Evolutionary conservation across 495 filamentous ascomycete species (phyloP), one percentile per base, ranked within the genome.

Genomic region (Podospora appendiculata): DNA sequence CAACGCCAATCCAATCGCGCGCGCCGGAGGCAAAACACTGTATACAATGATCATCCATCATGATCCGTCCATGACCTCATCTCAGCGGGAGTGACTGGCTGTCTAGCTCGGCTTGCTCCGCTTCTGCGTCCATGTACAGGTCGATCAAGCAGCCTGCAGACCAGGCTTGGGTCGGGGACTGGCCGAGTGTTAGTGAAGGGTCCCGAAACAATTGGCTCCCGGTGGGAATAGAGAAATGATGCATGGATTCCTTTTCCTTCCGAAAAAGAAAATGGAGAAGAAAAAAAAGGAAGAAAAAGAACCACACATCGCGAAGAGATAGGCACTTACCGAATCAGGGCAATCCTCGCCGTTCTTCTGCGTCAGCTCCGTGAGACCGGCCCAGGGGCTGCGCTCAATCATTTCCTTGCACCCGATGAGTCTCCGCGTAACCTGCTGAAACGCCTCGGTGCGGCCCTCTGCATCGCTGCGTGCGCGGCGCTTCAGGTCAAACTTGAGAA

Each of bases 141-240:
- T 99, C 93, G 59, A 99, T 87, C 58, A 97, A 70, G 63, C 93
- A 97, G 8, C 88, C 85, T 0, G 94, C 84, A 17, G 89, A 95
- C 93, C 93, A 99, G 9, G 92, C 85, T 64, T 99, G 93, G 2
- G 92, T 96, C 13, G 93, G 93, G 32, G 84, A 91, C 84, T 88
- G 48, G 44, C 25, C 18, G 11, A 25, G 10, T 34, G 52, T 62
- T 50, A 64, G 62, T 25, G 50, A 25, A 5, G 25, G 25, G 25
- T 25, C 25, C 5, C 2, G 25, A 25, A 25, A 25, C 25, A 5
- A 25, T 25, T 25, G 2, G 25, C 25, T 25, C 25, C 25, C 25
- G 5, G 5, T 25, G 25, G 25, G 2, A 46, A 40, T 10, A 49
- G 13, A n/a, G 18, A 10, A 32, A 32, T 0, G 3, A 32, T 25